Percentiles rank a stretch among this genome's conserved stretches.
These are phyloP conservation scores for Fusarium nurragi DNA, from an alignment of 2,329 filamentous ascomycete genomes.

Conservation along the genomic window DNA sequence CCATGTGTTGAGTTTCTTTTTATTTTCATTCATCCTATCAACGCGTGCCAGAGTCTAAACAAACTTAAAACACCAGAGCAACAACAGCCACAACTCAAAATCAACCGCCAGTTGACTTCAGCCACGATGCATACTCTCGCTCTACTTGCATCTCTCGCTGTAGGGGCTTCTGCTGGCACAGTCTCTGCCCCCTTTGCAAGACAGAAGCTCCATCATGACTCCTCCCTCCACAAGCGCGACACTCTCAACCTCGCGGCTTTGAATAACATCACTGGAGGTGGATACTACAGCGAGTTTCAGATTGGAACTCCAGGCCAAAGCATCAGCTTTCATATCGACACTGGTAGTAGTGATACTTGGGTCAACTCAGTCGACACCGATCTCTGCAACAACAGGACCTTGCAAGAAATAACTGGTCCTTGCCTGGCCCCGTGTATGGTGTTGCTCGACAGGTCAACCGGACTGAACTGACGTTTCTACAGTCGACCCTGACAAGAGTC, in stretches of 20 bases:
- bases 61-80: not conserved
- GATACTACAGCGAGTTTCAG: conserved; percentile 66
- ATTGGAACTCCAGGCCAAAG: conserved; percentile 68
- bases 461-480: conserved; percentile 2
- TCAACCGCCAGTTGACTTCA: not conserved
- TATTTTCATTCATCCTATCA: not conserved
- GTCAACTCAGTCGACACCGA: conserved; percentile 65
- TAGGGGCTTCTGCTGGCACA: conserved; percentile 40
- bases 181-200: conserved; percentile 38
- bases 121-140: conserved; percentile 31
- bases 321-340: conserved; percentile 67
- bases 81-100: not conserved
- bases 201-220: conserved; percentile 11
- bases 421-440: conserved; percentile 52
- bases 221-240: conserved; percentile 41
- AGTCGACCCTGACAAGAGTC: conserved; percentile 57
- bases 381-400: conserved; percentile 60
- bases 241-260: conserved; percentile 50
- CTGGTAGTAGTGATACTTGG: conserved; percentile 72
- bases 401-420: conserved; percentile 51
- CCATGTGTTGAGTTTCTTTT: too few species aligned
- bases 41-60: not conserved
- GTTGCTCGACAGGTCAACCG: too few species aligned
- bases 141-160: conserved; percentile 32
- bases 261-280: conserved; percentile 65